These are phyloP conservation scores for Leishmania turanica DNA, from an alignment of 208 protist species.

Conservation along the genomic window DNA sequence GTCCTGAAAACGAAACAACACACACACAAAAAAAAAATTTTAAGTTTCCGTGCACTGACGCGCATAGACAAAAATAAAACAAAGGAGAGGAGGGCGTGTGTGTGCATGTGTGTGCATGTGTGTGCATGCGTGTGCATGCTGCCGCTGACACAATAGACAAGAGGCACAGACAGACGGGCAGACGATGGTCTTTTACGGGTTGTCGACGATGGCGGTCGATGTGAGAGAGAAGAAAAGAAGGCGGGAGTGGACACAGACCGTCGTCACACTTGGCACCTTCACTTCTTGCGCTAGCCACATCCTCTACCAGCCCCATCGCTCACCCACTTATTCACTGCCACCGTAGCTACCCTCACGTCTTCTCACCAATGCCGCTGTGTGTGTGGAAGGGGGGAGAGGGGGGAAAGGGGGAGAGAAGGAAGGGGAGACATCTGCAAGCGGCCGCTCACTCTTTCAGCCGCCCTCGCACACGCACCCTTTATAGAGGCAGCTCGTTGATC, in stretches of 20 bases:
- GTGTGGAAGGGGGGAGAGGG: too few relatives aligned
- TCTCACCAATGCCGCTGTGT: neutral
- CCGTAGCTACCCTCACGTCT: neutral
- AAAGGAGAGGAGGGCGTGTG: too few relatives aligned
- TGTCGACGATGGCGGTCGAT: neutral
- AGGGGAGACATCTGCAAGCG: neutral
- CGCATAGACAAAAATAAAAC: too few relatives aligned
- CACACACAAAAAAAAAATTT: too few relatives aligned
- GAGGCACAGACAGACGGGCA: neutral
- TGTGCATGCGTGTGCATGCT: too few relatives aligned
- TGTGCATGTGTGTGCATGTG: too few relatives aligned
- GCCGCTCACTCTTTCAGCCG: neutral
- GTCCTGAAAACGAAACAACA: too few relatives aligned
- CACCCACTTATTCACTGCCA: neutral
- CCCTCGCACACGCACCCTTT: neutral
- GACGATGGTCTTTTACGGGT: neutral
- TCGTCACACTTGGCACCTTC: too few relatives aligned
- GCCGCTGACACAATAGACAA: too few relatives aligned
- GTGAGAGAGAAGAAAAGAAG: neutral
- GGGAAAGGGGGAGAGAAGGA: constrained; percentile 1
- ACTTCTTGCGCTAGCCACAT: too few relatives aligned
- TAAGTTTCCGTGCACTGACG: too few relatives aligned
- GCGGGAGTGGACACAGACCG: neutral
- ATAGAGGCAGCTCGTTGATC: constrained; percentile 15
- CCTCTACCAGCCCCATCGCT: neutral